A percentile compares a stretch with the other conserved stretches of the same genome.
Evolutionary conservation across 345 rosid species (phyloP).

Genomic region (Pelargonium nanum): DNA sequence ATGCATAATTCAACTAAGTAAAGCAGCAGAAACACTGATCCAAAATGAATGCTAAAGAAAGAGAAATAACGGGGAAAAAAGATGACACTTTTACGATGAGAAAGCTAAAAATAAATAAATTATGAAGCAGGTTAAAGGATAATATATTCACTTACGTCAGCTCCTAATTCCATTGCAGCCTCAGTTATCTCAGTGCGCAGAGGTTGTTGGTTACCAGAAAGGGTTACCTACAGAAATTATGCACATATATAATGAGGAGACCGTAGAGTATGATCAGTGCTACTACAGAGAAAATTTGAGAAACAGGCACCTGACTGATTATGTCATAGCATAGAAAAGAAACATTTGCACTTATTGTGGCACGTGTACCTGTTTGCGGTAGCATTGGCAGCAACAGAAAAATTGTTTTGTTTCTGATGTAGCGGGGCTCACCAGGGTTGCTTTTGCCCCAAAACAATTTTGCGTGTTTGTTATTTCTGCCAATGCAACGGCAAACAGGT

Average conservation of each 20-base stretch:
- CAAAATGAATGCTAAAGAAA: too few species aligned
- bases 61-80: too few species aligned
- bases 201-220: slow-evolving; percentile 88
- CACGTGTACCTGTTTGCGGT: too few species aligned
- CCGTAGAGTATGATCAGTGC: too few species aligned
- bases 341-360: too few species aligned
- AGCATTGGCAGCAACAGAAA: too few species aligned
- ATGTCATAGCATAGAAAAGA: background rate
- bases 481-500: background rate
- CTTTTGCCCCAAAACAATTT: too few species aligned
- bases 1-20: too few species aligned
- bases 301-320: background rate
- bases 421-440: too few species aligned
- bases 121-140: background rate
- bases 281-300: background rate
- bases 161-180: slow-evolving; percentile 89
- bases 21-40: too few species aligned
- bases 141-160: slow-evolving; percentile 46
- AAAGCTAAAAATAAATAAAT: background rate
- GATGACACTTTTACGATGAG: background rate
- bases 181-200: slow-evolving; percentile 85
- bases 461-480: too few species aligned
- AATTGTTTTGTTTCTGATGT: too few species aligned
- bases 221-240: slow-evolving; percentile 43
- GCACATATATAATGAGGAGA: background rate